Evolutionary conservation across 148 eudicot genomes (phyloP).

Genomic region (Pharnaceum exiguum): DNA sequence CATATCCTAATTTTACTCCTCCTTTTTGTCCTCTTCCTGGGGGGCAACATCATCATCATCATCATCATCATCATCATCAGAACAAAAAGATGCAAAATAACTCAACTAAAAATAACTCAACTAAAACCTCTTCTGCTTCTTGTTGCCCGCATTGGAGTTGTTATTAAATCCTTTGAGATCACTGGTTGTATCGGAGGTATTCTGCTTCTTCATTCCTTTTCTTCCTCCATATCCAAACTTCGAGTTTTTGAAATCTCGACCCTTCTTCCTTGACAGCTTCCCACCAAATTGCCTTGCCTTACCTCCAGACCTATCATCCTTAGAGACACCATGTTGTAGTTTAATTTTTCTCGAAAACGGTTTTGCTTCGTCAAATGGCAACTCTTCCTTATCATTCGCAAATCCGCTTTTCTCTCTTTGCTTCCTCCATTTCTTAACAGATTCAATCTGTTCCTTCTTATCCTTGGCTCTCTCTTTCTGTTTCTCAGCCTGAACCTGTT

Average conservation of each 20-base stretch:
- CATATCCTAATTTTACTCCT: no score
- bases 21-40: no score
- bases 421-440: conserved; percentile 97
- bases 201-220: conserved; percentile 85
- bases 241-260: conserved; percentile 49
- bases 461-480: conserved; percentile 69
- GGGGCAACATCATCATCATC: no score
- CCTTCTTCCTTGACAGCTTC: conserved; percentile 46
- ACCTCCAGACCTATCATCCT: conserved; percentile 88
- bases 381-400: conserved; percentile 50
- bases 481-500: conserved; percentile 83
- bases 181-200: conserved; percentile 68
- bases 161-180: conserved; percentile 52
- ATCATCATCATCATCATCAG: no score
- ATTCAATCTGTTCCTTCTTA: conserved; percentile 76
- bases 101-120: no score
- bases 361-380: conserved; percentile 61
- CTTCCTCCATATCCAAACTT: conserved; percentile 87
- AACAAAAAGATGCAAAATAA: no score
- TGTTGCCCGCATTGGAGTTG: conserved; percentile 28
- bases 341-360: conserved; percentile 46
- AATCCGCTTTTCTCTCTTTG: conserved; percentile 77
- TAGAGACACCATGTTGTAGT: conserved; percentile 52
- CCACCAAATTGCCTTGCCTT: conserved; percentile 40
- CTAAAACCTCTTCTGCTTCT: conserved; percentile 48